Percentiles rank a stretch among this genome's conserved stretches.
These are phyloP conservation scores for Tremellales sp. DNA, from an alignment of 1,284 basidiomycete species.

Conservation along the genomic window DNA sequence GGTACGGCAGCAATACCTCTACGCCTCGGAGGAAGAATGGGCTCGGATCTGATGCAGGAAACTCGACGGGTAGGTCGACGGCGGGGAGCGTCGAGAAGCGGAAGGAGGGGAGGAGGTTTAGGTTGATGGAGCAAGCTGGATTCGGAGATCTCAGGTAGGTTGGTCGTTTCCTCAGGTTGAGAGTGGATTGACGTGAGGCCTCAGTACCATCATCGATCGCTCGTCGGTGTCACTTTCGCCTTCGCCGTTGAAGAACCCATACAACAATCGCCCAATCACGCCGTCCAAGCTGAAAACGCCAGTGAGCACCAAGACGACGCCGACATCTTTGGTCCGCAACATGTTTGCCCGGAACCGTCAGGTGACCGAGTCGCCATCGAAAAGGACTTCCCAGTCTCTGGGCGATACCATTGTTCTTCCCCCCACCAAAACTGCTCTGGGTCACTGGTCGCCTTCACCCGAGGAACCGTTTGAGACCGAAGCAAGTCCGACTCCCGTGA, in stretches of 20 bases:
- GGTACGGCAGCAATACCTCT: slow-evolving; percentile 15
- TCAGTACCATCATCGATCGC: slow-evolving; percentile 35
- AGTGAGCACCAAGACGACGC: slow-evolving; percentile 26
- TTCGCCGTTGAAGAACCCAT: slow-evolving; percentile 28
- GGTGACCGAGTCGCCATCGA: slow-evolving; percentile 18
- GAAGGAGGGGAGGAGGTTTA: slow-evolving; percentile 14
- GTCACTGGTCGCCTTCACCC: slow-evolving; percentile 19
- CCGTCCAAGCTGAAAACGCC: slow-evolving; percentile 31
- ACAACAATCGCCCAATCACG: slow-evolving; percentile 22
- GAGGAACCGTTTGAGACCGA: not conserved
- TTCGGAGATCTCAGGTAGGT: slow-evolving; percentile 41
- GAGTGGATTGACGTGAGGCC: slow-evolving; percentile 2
- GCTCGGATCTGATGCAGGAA: slow-evolving; percentile 13
- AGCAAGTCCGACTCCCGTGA: slow-evolving; percentile 13
- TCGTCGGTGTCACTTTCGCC: slow-evolving; percentile 33
- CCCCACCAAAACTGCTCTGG: slow-evolving; percentile 19
- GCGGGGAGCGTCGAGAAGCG: slow-evolving; percentile 11
- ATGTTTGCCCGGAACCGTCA: slow-evolving; percentile 29
- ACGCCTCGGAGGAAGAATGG: slow-evolving; percentile 17
- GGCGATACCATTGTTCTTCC: slow-evolving; percentile 33
- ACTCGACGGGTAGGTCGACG: slow-evolving; percentile 13
- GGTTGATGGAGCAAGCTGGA: slow-evolving; percentile 35
- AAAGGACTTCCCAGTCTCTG: slow-evolving; percentile 5
- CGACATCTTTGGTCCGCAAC: slow-evolving; percentile 37
- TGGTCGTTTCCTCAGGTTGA: not conserved